Percentiles rank a stretch among this genome's conserved stretches.
These are phyloP conservation scores for Malus hybrid DNA, from an alignment of 331 rosid genomes.

Conservation along the genomic window DNA sequence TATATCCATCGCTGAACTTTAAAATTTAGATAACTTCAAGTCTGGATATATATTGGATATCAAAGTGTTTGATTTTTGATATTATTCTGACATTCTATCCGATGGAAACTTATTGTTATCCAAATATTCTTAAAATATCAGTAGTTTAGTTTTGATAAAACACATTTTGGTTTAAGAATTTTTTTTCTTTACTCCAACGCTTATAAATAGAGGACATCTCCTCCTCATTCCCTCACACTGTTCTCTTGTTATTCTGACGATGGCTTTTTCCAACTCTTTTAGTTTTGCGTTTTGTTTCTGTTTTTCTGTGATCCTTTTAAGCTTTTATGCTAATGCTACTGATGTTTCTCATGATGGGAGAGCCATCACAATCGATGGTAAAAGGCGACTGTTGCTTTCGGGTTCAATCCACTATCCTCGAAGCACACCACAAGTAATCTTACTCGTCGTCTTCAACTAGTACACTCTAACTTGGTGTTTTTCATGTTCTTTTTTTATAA, in stretches of 20 bases:
- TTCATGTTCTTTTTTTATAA: not conserved
- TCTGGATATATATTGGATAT: no score
- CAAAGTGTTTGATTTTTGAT: no score
- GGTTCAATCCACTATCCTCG: conserved; percentile 53
- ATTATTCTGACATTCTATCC: no score
- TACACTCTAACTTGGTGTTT: not conserved
- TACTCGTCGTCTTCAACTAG: not conserved
- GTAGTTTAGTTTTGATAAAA: no score
- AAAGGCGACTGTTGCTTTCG: conserved; percentile 24
- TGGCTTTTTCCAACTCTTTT: not conserved
- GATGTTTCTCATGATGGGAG: conserved; percentile 33
- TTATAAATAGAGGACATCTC: not conserved
- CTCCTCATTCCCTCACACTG: not conserved
- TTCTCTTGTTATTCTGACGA: not conserved
- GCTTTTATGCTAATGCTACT: not conserved
- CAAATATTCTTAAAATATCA: no score
- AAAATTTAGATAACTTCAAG: no score
- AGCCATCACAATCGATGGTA: conserved; percentile 41
- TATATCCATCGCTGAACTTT: no score
- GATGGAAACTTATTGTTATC: no score
- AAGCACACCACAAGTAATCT: conserved; percentile 34
- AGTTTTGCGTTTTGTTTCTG: not conserved
- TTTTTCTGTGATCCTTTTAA: not conserved
- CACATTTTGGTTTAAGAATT: no score
- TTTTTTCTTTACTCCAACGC: not conserved